Evolutionary conservation across 108 stramenopile species (phyloP), one percentile per base, ranked within the genome.

Genomic region (Nitzschia putrida): DNA sequence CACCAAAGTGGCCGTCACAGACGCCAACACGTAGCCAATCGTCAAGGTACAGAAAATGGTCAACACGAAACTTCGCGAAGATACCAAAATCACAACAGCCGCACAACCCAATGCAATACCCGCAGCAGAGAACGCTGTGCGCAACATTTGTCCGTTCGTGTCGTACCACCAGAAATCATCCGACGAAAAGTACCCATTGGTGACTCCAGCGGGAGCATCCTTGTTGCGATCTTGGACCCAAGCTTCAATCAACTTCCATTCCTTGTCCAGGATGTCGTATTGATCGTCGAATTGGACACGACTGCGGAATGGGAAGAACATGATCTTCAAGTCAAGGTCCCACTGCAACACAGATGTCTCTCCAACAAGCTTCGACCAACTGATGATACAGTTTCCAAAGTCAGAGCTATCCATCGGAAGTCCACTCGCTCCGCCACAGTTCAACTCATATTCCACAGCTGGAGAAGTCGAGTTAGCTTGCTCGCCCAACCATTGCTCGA

Each of bases 91-190:
- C n/a, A 84, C 78, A 12, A 61, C 61, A 26, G 66, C 83, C 11
- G 80, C 73, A 47, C 67, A 49, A 11, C 51, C 69, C 52, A 84
- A 47, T 3, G 80, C 80, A 41, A 73, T 79, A 12, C 47, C 81
- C 13, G 81, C 81, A 24, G 73, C 24, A 3, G 42, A 58, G 50
- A 64, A 66, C 7, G 77, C 81, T 5, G 77, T 75, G 34, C 21
- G 21, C 20, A 69, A 34, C 68, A 69, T 69, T 53, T 53, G 53
- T 39, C 53, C 53, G 22, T 77, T 80, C 24, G 79, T 84, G 56
- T 84, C 83, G 47, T 70, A 78, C 80, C 80, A 84, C 83, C 83
- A 84, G 37, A 66, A 84, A 26, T 74, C 69, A 14, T 59, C 42
- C 49, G 73, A 74, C 8, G 66, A 57, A 42, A 66, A 69, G 53